Base-by-base conservation (phyloP, 2,329 filamentous ascomycete species). In the Penicillium sp. region DNA sequence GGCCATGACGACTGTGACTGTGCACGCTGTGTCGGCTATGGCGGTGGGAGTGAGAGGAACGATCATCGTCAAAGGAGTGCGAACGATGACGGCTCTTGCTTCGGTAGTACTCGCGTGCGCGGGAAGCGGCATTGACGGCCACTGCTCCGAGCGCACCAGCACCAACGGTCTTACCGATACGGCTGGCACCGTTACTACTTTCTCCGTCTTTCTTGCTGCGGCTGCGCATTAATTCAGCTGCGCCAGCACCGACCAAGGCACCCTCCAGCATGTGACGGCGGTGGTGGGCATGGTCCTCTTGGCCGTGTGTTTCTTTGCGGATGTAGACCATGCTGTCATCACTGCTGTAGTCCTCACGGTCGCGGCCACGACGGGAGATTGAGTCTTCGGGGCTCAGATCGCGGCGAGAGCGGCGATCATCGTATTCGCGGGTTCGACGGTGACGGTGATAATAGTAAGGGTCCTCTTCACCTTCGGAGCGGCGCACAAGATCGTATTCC, bases 391-490 rank as follows among this genome's bases (percentile, higher is more conserved):
- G 80, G 54, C 79, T 79, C 45, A 83, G 65, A 54, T 80, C 77
- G 49, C 74, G 77, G 21, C 77, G 69, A 53, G 71, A 65, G 57
- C 72, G 70, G 52, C 77, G 76, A 52, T 80, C 77, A 27, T 84
- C 81, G 39, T 82, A 75, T 65, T 85, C 81, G 51, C 81, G 78
- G 42, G 81, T 73, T 40, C 79, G 75, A 54, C 83, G 80, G 62
- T 86, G 75, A 52, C 83, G 80, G 62, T 86, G 81, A 65, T 86
- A 86, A 64, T 85, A 86, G 66, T 86, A 86, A 55, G 85, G 81
- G 36, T 86, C 83, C 53, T 80, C 70, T n/a, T 77, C 72, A 22
- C 79, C 71, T 58, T 86, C 83, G 22, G 83, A 76, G 36, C 82
- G 83, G 61, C 84, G 83, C 55, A 86, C 76, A 50, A 86, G 73